Conservation (phyloP, 768 basidiomycete genomes). For the Boletus rubroflammeus region DNA sequence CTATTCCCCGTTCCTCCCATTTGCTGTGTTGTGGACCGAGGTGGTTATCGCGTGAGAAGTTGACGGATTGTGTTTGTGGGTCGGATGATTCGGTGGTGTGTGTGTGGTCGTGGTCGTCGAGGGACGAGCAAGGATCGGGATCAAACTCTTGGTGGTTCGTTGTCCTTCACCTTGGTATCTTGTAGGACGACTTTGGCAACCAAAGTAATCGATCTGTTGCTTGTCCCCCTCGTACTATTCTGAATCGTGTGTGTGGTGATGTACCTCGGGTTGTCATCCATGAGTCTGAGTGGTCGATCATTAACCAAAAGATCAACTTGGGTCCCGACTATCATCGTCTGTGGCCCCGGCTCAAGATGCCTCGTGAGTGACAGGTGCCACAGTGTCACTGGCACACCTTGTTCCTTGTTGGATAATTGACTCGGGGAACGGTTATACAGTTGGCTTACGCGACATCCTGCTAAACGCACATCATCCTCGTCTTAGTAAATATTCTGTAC, state of each 20-base stretch:
- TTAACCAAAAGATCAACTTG: background rate
- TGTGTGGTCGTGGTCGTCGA: slow-evolving; percentile 1
- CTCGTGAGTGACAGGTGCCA: background rate
- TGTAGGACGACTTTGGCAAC: slow-evolving; percentile 6
- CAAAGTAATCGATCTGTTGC: slow-evolving; percentile 6
- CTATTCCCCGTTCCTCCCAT: background rate
- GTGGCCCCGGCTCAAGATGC: background rate
- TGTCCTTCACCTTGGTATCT: slow-evolving; percentile 2
- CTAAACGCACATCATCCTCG: too few species aligned
- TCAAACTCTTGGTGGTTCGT: slow-evolving; percentile 5
- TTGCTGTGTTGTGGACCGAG: slow-evolving; percentile 18
- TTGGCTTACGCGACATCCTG: too few species aligned
- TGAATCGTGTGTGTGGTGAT: background rate
- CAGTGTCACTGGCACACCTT: background rate
- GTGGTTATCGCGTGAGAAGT: slow-evolving; percentile 11
- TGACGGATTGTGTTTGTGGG: slow-evolving; percentile 14
- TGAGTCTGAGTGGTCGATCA: background rate
- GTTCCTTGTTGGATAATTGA: background rate
- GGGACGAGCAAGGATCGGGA: slow-evolving; percentile 9
- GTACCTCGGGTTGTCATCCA: background rate
- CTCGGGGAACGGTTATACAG: background rate
- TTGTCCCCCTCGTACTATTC: background rate
- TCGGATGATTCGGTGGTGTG: slow-evolving; percentile 11
- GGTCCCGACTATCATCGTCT: background rate
- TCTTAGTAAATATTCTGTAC: too few species aligned